phyloP scores from a whole-genome alignment of 176 grass and related monocot species.

The Zea mays region Zm-B73-REFERENCE-NAM-5.0 NC_050104.1:50996001-50996500 shows the following conservation, averaged over 20 bases:
- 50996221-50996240: conserved; percentile 91
- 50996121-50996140: conserved; percentile 93
- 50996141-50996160: conserved; percentile 73
- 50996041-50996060: conserved; percentile 70
- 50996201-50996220: conserved; percentile 95
- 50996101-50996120: conserved; percentile 88
- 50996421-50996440: conserved; percentile 82
- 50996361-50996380: conserved; percentile 35
- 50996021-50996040: conserved; percentile 82
- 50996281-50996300: conserved; percentile 69
- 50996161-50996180: conserved; percentile 79
- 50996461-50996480: conserved; percentile 98
- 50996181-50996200: conserved; percentile 86
- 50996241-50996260: conserved; percentile 95
- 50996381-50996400: conserved; percentile 79
- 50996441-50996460: conserved; percentile 93
- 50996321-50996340: conserved; percentile 85
- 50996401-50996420: conserved; percentile 89
- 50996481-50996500: conserved; percentile 89
- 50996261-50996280: conserved; percentile 88
- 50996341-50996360: conserved; percentile 78
- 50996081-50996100: conserved; percentile 78
- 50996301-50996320: conserved; percentile 91
- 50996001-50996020: conserved; percentile 56
- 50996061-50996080: conserved; percentile 78